phyloP scores from a whole-genome alignment of 164 flowering plant genomes.

The Annona cherimola region DNA sequence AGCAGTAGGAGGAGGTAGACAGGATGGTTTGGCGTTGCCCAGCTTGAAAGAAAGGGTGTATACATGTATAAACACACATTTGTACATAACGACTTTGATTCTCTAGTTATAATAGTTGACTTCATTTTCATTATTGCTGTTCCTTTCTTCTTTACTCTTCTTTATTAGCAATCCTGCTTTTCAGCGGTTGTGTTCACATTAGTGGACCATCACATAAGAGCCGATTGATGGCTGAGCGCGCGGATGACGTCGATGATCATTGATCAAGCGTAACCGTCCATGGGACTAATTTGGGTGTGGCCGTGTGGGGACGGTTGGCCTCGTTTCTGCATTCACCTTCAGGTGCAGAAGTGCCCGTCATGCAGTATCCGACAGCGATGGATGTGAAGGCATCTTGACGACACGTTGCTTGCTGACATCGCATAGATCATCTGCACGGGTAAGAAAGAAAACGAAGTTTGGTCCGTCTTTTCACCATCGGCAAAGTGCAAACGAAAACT shows the following conservation, averaged over 20 bases:
- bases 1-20: not conserved
- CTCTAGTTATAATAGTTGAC: constrained; percentile 8
- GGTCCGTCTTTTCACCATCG: not conserved
- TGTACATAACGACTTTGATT: constrained; percentile 11
- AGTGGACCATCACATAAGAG: too few relatives aligned
- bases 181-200: too few relatives aligned
- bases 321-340: too few relatives aligned
- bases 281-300: too few relatives aligned
- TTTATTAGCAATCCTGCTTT: not conserved
- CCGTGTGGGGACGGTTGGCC: too few relatives aligned
- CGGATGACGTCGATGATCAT: too few relatives aligned
- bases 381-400: not conserved
- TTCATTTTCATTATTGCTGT: not conserved
- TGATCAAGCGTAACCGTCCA: too few relatives aligned
- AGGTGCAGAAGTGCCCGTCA: too few relatives aligned
- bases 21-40: constrained; percentile 10
- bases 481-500: not conserved
- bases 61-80: constrained; percentile 1
- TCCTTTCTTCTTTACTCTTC: not conserved
- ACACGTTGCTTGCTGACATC: not conserved
- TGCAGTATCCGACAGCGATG: not conserved
- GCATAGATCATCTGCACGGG: not conserved
- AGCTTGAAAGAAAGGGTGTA: not conserved
- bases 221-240: too few relatives aligned
- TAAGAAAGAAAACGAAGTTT: not conserved